These are phyloP conservation scores for Takashimella koratensis DNA, from an alignment of 1,284 basidiomycete genomes.

Conservation along the genomic window DNA sequence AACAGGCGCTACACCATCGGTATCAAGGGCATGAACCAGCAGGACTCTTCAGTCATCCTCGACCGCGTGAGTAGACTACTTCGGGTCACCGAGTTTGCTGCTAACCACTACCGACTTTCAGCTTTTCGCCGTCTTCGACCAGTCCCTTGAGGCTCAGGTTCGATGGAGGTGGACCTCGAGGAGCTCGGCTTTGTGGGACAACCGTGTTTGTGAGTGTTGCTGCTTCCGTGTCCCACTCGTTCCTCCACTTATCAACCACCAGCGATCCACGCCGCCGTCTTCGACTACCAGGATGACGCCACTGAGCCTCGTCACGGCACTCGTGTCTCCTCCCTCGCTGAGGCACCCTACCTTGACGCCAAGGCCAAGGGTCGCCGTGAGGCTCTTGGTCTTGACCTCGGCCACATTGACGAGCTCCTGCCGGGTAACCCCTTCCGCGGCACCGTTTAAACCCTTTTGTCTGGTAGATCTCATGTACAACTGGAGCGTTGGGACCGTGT, in stretches of 20 bases:
- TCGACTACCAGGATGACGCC: slow-evolving; percentile 30
- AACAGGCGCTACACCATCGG: slow-evolving; percentile 50
- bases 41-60: slow-evolving; percentile 9
- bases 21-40: slow-evolving; percentile 20
- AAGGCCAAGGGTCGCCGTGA: slow-evolving; percentile 24
- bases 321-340: slow-evolving; percentile 33
- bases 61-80: no score
- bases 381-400: slow-evolving; percentile 4
- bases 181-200: slow-evolving; percentile 26
- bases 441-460: background rate
- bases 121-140: slow-evolving; percentile 22
- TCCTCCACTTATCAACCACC: no score
- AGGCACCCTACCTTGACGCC: slow-evolving; percentile 34
- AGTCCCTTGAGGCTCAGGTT: slow-evolving; percentile 24
- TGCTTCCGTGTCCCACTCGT: no score
- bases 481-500: background rate
- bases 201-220: no score
- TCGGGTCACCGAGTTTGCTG: background rate
- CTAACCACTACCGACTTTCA: slow-evolving; percentile 6
- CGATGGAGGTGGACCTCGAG: slow-evolving; percentile 24
- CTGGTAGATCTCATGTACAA: background rate
- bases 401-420: background rate
- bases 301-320: slow-evolving; percentile 29
- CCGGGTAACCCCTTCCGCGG: no score
- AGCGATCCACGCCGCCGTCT: slow-evolving; percentile 29